Base-by-base conservation (phyloP, 2,329 filamentous ascomycete genomes). In the Mariannaea elegans region DNA sequence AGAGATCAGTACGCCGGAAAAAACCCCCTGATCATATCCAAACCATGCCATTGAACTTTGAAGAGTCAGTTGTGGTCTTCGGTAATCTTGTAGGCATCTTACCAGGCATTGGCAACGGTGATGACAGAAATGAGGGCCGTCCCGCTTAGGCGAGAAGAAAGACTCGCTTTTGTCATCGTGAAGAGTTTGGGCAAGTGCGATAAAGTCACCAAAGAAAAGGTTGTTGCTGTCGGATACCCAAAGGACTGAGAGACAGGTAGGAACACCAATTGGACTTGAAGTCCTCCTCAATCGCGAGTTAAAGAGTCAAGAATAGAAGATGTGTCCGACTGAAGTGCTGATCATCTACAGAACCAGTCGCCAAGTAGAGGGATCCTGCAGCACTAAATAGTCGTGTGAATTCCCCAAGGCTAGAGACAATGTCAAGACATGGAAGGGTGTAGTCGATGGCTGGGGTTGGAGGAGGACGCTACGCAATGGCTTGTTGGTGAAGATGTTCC, bases 1-100 rank as follows among this genome's bases (percentile, higher is more conserved):
- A 14, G 78, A 79, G 13, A 80, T 76, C 2, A 80, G 69, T 3
- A 78, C 78, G 6, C 78, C 78, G 1, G 77, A 77, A 51, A 80
- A 80, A 7, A 80, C 77, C 2, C 77, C 78, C 71, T 80, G 67
- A 29, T 68, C 71, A 46, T 75, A 75, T 7, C 73, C 73, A 54
- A 74, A 75, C 72, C 72, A 75, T n/a, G 71, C 65, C 65, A 73
- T 71, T 19, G 67, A 71, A 13, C 63, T n/a, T n/a, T 68, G 16
- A 5, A 47, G 14, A n/a, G 21, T 48, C 21, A 49, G 39, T 14
- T 36, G 8, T 51, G 12, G 2, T 10, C 1, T 3, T 29, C n/a
- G 18, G 36, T 39, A 16, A 34, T 4, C 1, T 10, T 7, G 16
- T 8, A 4, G 6, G n/a, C n/a, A n/a, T 62, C 56, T 51, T 59